phyloP scores from a whole-genome alignment of 2,329 filamentous ascomycete species.

The Trichoderma sp. region DNA sequence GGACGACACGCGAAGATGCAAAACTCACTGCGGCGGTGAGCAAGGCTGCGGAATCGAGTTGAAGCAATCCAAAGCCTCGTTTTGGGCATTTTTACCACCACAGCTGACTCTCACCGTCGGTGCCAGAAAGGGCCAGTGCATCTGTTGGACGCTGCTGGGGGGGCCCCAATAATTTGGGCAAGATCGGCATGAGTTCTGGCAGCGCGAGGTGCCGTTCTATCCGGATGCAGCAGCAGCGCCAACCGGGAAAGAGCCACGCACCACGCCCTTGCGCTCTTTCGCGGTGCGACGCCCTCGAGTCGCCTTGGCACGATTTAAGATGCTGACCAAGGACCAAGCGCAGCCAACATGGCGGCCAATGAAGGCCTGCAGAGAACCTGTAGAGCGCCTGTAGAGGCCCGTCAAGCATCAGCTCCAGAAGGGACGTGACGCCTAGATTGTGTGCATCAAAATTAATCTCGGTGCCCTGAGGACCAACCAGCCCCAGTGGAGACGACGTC shows the following conservation, averaged over 20 bases:
- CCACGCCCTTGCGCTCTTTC: slow-evolving; percentile 19
- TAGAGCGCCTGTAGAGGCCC: neutral
- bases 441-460: neutral
- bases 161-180: slow-evolving; percentile 8
- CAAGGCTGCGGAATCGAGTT: neutral
- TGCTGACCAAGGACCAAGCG: slow-evolving; percentile 2
- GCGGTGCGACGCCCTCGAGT: neutral
- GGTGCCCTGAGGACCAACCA: neutral
- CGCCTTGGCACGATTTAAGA: slow-evolving; percentile 1
- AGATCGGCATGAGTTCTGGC: slow-evolving; percentile 24
- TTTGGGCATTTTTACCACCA: slow-evolving; percentile 3
- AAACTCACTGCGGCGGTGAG: neutral
- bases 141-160: neutral
- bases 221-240: slow-evolving; percentile 26
- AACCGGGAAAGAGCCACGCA: slow-evolving; percentile 16
- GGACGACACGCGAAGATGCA: neutral
- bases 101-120: neutral
- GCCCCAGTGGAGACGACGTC: neutral
- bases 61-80: slow-evolving; percentile 5
- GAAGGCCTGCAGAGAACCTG: neutral
- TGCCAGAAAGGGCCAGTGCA: neutral
- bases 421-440: neutral
- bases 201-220: slow-evolving; percentile 26
- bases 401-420: neutral
- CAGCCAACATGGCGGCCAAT: no score